These are phyloP conservation scores for Wickerhamiella qilinensis DNA, from an alignment of 805 yeast genomes.

Conservation along the genomic window DNA sequence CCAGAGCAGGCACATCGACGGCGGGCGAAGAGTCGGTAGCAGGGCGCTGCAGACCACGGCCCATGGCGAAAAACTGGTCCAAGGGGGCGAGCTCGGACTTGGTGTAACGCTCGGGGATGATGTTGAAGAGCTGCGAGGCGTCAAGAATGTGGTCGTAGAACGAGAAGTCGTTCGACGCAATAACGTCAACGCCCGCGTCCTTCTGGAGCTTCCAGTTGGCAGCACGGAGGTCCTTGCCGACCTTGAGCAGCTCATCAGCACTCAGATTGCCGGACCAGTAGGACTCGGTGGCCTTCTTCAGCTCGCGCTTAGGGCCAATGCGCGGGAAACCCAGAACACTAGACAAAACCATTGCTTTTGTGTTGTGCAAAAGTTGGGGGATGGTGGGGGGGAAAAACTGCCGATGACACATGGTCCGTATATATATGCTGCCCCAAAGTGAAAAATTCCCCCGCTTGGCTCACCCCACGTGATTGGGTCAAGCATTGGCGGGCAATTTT, in stretches of 20 bases:
- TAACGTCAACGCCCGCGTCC: conserved; percentile 92
- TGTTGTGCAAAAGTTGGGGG: not conserved
- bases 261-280: conserved; percentile 94
- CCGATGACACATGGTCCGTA: not conserved
- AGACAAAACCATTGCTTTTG: conserved; percentile 77
- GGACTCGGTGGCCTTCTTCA: conserved; percentile 96
- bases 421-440: not conserved
- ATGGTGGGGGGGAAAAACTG: not conserved
- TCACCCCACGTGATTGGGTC: not conserved
- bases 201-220: conserved; percentile 96
- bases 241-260: conserved; percentile 73
- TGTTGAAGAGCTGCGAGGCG: conserved; percentile 82
- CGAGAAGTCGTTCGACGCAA: conserved; percentile 95
- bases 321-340: conserved; percentile 99
- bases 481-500: too few relatives aligned
- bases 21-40: conserved; percentile 76
- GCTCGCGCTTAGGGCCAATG: conserved; percentile 98
- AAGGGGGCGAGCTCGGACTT: conserved; percentile 76
- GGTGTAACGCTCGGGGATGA: conserved; percentile 91
- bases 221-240: conserved; percentile 91
- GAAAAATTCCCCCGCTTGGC: not conserved
- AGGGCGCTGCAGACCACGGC: conserved; percentile 98
- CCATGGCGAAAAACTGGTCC: conserved; percentile 96
- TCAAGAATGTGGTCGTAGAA: conserved; percentile 96
- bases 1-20: conserved; percentile 93